These are phyloP conservation scores for Myriosclerotinia duriaeana DNA, from an alignment of 2,329 filamentous ascomycete species.

Conservation along the genomic window DNA sequence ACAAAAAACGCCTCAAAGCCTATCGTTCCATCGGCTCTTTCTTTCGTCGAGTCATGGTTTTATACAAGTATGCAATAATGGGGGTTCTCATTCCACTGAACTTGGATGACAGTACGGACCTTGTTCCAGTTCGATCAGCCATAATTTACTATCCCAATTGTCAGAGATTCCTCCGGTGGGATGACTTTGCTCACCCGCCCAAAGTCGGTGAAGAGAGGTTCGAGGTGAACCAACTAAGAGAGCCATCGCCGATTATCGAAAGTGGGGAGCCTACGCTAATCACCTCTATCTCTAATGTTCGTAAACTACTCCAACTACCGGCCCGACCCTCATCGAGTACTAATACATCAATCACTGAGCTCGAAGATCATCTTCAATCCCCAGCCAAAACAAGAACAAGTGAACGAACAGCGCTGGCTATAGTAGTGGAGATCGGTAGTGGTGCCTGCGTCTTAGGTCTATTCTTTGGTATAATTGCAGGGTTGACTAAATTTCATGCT, in stretches of 20 bases:
- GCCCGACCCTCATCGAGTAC: not conserved
- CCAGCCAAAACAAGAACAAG: not conserved
- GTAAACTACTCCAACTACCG: not conserved
- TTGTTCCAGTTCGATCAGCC: not conserved
- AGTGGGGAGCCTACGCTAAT: not conserved
- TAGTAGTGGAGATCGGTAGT: not conserved
- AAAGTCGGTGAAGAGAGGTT: too few species aligned
- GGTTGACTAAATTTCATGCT: not conserved
- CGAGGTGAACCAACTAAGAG: not conserved
- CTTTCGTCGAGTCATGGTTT: not conserved
- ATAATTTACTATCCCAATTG: conserved; percentile 5
- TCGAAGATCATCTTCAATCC: not conserved
- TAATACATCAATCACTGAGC: not conserved
- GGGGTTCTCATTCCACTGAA: not conserved
- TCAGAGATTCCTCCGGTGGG: not conserved
- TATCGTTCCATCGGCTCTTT: not conserved
- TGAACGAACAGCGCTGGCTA: not conserved
- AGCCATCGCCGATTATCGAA: not conserved
- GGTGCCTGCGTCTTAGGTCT: not conserved
- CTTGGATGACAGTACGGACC: not conserved
- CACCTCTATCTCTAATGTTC: not conserved
- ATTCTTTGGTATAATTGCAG: conserved; percentile 1
- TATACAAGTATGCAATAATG: not conserved
- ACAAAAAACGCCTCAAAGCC: not conserved
- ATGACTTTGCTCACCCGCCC: not conserved